Percentiles rank a stretch among this genome's conserved stretches.
Conservation (phyloP, 2,329 filamentous ascomycete species). For the Penicillium brevicompactum region DNA sequence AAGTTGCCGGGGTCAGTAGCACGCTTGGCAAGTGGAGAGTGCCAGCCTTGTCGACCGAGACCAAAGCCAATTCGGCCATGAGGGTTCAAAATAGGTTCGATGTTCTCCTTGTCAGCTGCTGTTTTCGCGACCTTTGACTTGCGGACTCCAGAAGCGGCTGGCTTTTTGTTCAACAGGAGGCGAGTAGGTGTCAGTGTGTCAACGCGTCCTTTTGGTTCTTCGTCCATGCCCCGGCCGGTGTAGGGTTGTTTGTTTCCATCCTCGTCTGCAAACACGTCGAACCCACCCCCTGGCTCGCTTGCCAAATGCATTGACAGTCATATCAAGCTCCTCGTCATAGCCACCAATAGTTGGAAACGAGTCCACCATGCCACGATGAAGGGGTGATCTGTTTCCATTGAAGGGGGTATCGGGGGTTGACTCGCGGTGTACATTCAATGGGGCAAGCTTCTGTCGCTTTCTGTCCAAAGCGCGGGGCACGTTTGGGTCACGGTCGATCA, state of each 20-base stretch:
- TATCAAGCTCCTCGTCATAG: slow-evolving; percentile 37
- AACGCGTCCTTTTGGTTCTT: slow-evolving; percentile 1
- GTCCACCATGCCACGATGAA: slow-evolving; percentile 19
- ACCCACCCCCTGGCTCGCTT: slow-evolving; percentile 31
- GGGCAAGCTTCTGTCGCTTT: slow-evolving; percentile 25
- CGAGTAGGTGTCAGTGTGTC: slow-evolving; percentile 22
- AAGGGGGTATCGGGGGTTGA: slow-evolving; percentile 12
- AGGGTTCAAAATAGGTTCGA: slow-evolving; percentile 36
- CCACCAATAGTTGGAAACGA: slow-evolving; percentile 23
- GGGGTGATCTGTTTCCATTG: slow-evolving; percentile 20
- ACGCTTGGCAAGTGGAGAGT: slow-evolving; percentile 27
- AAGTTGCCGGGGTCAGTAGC: slow-evolving; percentile 16
- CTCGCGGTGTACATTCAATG: slow-evolving; percentile 8
- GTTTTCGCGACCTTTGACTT: slow-evolving; percentile 10
- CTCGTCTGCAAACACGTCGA: slow-evolving; percentile 43
- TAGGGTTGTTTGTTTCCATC: slow-evolving; percentile 7
- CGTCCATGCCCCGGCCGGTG: slow-evolving; percentile 11
- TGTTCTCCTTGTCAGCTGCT: slow-evolving; percentile 38
- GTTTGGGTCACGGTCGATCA: slow-evolving; percentile 36
- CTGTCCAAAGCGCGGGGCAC: slow-evolving; percentile 30
- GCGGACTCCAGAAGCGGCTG: slow-evolving; percentile 17
- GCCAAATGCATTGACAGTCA: slow-evolving; percentile 33
- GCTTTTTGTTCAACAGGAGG: slow-evolving; percentile 24
- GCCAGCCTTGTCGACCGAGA: slow-evolving; percentile 23
- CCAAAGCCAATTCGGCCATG: slow-evolving; percentile 23